These are phyloP conservation scores for Scutellaria baicalensis DNA, from an alignment of 257 asterid genomes.

Conservation along the genomic window DNA sequence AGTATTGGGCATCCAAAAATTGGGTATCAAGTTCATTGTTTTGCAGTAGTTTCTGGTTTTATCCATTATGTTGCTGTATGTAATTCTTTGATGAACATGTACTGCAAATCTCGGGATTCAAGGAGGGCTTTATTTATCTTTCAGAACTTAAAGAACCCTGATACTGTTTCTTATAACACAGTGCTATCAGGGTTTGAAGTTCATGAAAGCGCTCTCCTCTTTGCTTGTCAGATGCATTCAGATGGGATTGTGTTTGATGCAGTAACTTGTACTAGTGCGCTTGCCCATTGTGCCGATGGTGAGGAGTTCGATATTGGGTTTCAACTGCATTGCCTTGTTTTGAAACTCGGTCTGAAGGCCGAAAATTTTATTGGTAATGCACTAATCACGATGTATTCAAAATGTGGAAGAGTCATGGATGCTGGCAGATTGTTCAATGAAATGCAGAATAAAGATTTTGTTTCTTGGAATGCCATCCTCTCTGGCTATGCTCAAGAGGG, in stretches of 20 bases:
- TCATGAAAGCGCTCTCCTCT: slow-evolving; percentile 45
- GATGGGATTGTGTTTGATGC: slow-evolving; percentile 57
- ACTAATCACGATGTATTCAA: too few species aligned
- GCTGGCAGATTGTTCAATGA: neutral
- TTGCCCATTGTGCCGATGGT: slow-evolving; percentile 17
- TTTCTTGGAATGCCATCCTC: slow-evolving; percentile 88
- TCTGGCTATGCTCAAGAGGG: slow-evolving; percentile 88
- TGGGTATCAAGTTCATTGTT: slow-evolving; percentile 67
- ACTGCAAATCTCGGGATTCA: slow-evolving; percentile 46
- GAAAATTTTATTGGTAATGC: slow-evolving; percentile 13
- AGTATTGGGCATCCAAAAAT: slow-evolving; percentile 38
- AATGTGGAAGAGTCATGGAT: too few species aligned
- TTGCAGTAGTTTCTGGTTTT: slow-evolving; percentile 43
- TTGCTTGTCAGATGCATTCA: slow-evolving; percentile 51
- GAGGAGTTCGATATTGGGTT: too few species aligned
- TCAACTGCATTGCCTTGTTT: too few species aligned
- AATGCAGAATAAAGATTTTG: slow-evolving; percentile 59
- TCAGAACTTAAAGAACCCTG: slow-evolving; percentile 43
- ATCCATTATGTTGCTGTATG: slow-evolving; percentile 36
- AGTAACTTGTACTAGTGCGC: slow-evolving; percentile 53
- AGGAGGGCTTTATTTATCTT: slow-evolving; percentile 45
- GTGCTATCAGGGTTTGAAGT: slow-evolving; percentile 65
- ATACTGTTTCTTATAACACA: slow-evolving; percentile 74
- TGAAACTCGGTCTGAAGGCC: slow-evolving; percentile 28
- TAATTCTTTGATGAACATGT: slow-evolving; percentile 85